Percentiles rank a stretch among this genome's conserved stretches.
Conservation (phyloP, 495 filamentous ascomycete genomes). For the Trichocladium antarcticum region DNA sequence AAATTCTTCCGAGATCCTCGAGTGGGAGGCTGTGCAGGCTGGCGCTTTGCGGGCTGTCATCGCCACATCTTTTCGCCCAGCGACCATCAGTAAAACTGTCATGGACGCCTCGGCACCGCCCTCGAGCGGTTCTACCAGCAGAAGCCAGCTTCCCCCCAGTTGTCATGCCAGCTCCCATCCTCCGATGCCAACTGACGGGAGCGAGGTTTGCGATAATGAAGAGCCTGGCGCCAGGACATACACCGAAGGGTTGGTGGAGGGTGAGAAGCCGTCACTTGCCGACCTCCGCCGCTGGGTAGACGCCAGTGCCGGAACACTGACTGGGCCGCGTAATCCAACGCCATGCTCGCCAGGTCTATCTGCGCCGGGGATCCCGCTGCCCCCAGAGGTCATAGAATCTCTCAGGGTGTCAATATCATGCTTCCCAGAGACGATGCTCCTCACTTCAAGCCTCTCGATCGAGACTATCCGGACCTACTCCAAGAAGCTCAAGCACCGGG, state of each 20-base stretch:
- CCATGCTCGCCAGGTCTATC: background rate
- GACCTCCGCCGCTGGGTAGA: slow-evolving; percentile 6
- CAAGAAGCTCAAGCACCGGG: slow-evolving; percentile 28
- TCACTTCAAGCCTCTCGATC: slow-evolving; percentile 34
- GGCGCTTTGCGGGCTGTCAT: background rate
- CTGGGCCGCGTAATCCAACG: background rate
- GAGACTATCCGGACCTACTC: slow-evolving; percentile 39
- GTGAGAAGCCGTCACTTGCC: slow-evolving; percentile 1
- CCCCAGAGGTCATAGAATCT: slow-evolving; percentile 32
- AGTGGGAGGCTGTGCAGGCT: background rate
- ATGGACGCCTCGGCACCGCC: slow-evolving; percentile 18
- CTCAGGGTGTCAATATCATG: slow-evolving; percentile 31
- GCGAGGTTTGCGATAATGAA: background rate
- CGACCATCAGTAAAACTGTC: slow-evolving; percentile 12
- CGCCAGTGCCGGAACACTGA: background rate
- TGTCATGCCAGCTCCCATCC: background rate
- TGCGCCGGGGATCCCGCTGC: slow-evolving; percentile 26
- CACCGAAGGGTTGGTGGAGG: background rate
- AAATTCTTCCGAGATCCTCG: background rate
- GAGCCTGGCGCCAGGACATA: background rate
- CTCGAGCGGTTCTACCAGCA: slow-evolving; percentile 2
- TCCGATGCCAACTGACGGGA: background rate
- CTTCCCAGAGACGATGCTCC: slow-evolving; percentile 40
- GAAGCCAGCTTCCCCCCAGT: background rate
- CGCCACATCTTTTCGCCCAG: slow-evolving; percentile 5